phyloP scores from a whole-genome alignment of 1,284 basidiomycete genomes.

The Pterulicium gracile region DNA sequence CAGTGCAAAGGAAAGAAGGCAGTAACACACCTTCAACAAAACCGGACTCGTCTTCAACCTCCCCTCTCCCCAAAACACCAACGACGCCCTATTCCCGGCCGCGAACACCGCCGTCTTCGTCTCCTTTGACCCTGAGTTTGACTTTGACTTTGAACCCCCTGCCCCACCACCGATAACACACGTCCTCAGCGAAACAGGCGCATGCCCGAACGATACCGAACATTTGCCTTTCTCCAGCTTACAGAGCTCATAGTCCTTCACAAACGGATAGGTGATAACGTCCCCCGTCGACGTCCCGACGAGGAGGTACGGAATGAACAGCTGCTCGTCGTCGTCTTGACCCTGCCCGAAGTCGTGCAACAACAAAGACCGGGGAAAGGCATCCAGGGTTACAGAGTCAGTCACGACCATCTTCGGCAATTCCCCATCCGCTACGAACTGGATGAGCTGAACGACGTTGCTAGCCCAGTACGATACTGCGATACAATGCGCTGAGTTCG shows the following conservation, averaged over 20 bases:
- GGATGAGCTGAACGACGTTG: slow-evolving; percentile 52
- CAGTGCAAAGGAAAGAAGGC: neutral
- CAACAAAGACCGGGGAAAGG: slow-evolving; percentile 46
- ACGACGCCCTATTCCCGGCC: slow-evolving; percentile 47
- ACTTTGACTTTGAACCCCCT: too few species aligned
- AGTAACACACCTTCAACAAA: slow-evolving; percentile 51
- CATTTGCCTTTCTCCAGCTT: slow-evolving; percentile 42
- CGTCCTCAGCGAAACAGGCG: slow-evolving; percentile 50
- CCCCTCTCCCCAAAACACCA: slow-evolving; percentile 59
- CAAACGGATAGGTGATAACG: slow-evolving; percentile 46
- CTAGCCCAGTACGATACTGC: slow-evolving; percentile 74
- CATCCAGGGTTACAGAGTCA: neutral
- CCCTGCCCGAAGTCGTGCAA: slow-evolving; percentile 49
- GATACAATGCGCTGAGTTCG: slow-evolving; percentile 34
- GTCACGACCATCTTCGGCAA: slow-evolving; percentile 33
- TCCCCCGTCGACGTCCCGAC: slow-evolving; percentile 77
- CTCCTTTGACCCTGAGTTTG: too few species aligned
- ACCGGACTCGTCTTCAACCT: slow-evolving; percentile 62
- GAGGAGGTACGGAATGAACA: slow-evolving; percentile 48
- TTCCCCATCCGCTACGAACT: slow-evolving; percentile 21
- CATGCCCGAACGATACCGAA: slow-evolving; percentile 53
- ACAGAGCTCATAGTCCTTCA: slow-evolving; percentile 16
- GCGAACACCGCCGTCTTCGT: slow-evolving; percentile 45
- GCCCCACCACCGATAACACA: slow-evolving; percentile 42
- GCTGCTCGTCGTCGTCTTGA: slow-evolving; percentile 21